Percentiles rank a stretch among this genome's conserved stretches.
phyloP scores from a whole-genome alignment of 768 basidiomycete genomes.

The Mycena venus region DNA sequence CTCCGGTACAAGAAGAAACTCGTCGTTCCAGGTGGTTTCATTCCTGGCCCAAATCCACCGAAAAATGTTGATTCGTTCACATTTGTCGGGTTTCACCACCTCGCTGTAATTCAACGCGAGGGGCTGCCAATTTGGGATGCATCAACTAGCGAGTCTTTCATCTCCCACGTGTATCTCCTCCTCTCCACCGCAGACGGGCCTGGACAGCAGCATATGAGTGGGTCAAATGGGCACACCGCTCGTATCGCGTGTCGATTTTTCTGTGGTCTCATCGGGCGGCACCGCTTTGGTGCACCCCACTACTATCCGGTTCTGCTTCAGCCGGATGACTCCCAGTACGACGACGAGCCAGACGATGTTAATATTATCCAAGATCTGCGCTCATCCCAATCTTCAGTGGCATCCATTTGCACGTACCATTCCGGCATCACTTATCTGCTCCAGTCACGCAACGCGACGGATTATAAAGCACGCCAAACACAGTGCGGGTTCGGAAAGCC shows the following conservation, averaged over 20 bases:
- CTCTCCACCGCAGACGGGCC: constrained; percentile 41
- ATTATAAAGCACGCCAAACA: neutral
- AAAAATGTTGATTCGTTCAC: constrained; percentile 47
- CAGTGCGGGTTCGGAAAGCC: neutral
- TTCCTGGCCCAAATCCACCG: constrained; percentile 48
- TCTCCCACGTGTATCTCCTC: neutral
- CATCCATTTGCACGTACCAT: neutral
- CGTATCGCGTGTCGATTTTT: constrained; percentile 37
- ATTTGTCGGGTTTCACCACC: constrained; percentile 39
- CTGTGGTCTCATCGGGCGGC: constrained; percentile 36
- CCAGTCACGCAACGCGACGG: neutral
- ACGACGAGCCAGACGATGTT: neutral
- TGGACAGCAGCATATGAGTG: constrained; percentile 42
- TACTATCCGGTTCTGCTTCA: constrained; percentile 42
- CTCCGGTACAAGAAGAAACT: constrained; percentile 43
- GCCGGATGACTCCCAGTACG: constrained; percentile 31
- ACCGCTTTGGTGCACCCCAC: constrained; percentile 27
- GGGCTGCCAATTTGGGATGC: constrained; percentile 39
- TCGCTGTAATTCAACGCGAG: constrained; percentile 23
- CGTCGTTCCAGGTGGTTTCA: constrained; percentile 45
- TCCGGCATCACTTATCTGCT: neutral
- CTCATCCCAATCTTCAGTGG: neutral
- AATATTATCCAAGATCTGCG: neutral
- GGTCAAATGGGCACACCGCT: constrained; percentile 41
- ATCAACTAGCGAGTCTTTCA: neutral